These are phyloP conservation scores for Zychaea mexicana DNA, from an alignment of 371 early-diverging fungal genomes.

Conservation along the genomic window DNA sequence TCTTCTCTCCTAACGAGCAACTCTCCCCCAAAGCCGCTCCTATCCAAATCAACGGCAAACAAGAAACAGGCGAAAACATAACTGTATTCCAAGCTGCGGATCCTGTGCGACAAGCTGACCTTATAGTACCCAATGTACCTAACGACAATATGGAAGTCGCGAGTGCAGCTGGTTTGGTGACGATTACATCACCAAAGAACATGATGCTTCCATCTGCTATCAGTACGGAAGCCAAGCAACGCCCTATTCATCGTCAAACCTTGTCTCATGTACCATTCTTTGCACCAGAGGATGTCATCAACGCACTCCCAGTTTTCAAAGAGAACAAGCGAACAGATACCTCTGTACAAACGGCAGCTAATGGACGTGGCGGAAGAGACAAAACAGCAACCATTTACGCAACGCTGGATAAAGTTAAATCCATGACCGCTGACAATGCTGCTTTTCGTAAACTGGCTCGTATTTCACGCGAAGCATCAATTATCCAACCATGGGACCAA, in stretches of 20 bases:
- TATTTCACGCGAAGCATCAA: constrained; percentile 39
- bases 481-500: constrained; percentile 47
- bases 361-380: constrained; percentile 26
- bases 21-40: not conserved
- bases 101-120: not conserved
- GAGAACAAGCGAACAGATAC: constrained; percentile 18
- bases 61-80: not conserved
- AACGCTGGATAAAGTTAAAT: constrained; percentile 38
- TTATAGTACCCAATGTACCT: not conserved
- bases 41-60: not conserved
- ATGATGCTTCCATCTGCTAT: not conserved
- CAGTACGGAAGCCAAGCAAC: not conserved
- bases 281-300: constrained; percentile 9
- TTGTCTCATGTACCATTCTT: constrained; percentile 16
- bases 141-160: not conserved
- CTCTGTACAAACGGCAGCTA: not conserved
- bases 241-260: not conserved
- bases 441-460: constrained; percentile 41
- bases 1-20: not conserved
- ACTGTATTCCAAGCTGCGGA: not conserved
- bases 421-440: constrained; percentile 17
- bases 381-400: constrained; percentile 29
- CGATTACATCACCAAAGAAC: not conserved
- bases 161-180: not conserved
- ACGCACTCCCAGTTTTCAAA: constrained; percentile 12